Base-by-base conservation (phyloP, 2,329 filamentous ascomycete genomes). In the Aspergillus costaricaensis region DNA sequence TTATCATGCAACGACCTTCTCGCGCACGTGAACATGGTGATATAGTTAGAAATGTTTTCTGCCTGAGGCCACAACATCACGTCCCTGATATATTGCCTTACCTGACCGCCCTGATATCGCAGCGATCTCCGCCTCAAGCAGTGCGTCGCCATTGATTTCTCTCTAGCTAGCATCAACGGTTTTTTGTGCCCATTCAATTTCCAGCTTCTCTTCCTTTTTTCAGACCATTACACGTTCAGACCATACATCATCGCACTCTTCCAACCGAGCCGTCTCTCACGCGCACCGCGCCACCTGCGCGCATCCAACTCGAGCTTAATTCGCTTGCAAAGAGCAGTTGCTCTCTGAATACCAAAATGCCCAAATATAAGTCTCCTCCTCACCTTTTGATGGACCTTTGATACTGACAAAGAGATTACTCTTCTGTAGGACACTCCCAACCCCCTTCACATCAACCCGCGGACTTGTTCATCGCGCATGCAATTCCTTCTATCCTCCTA, bases 281-380 rank as follows among this genome's bases (percentile, higher is more conserved):
- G 49, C 61, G 61, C 64, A 54, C 54, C 64, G 63, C 62, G 61
- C 62, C 55, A 54, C 44, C 51, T 44, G 59, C 61, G 65, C 65
- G 65, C 65, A 50, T 30, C 55, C 55, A 39, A 62, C 59, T 49
- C 32, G 44, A 61, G 57, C 44, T 61, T 23, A 19, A 36, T 59
- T 56, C 60, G 50, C 61, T 55, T 48, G 15, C 30, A 47, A 30
- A 60, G 50, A 62, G 55, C 57, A 60, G 54, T 56, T 25, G 50
- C 54, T 38, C 41, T 57, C 38, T 47, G 64, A 67, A 58, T 38
- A 55, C 62, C 82, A 90, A 84, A 66, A 94, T 95, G 91, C 91
- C 90, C 61, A 94, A 94, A 85, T 95, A 92, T 94, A 86, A 86
- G 89, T 85, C 32, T 53, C 49, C 63, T 61, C 62, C 38, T 52